A percentile compares a stretch with the other conserved stretches of the same genome.
Evolutionary conservation across 2,329 filamentous ascomycete species (phyloP).

Genomic region (Stemphylium lycopersici): DNA sequence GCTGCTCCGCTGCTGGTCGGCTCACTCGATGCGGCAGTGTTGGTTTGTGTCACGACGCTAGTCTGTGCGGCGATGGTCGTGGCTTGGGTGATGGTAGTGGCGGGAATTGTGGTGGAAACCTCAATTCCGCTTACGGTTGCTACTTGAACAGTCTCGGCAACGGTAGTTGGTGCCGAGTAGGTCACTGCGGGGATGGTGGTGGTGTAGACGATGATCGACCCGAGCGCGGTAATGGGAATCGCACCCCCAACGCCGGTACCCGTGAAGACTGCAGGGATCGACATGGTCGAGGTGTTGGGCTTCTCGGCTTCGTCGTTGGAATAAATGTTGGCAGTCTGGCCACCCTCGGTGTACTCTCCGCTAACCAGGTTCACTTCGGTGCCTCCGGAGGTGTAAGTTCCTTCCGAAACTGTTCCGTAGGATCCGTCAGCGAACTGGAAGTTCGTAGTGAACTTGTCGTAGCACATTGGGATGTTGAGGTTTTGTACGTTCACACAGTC

Average conservation of each 20-base stretch:
- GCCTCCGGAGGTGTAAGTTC: conserved; percentile 51
- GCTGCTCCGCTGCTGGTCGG: conserved; percentile 31
- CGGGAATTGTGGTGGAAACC: conserved; percentile 26
- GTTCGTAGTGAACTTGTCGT: conserved; percentile 60
- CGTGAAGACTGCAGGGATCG: conserved; percentile 55
- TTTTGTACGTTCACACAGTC: conserved; percentile 51
- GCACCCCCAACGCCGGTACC: conserved; percentile 54
- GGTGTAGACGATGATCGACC: conserved; percentile 46
- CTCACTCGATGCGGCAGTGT: conserved; percentile 10
- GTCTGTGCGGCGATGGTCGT: conserved; percentile 33
- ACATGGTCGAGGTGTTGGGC: conserved; percentile 54
- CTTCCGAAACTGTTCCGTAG: conserved; percentile 54
- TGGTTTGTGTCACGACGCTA: conserved; percentile 26
- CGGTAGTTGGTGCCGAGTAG: conserved; percentile 31
- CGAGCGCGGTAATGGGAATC: conserved; percentile 54
- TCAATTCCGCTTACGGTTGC: conserved; percentile 25
- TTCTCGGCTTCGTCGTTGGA: conserved; percentile 42
- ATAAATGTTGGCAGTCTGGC: conserved; percentile 55
- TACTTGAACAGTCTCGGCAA: conserved; percentile 25
- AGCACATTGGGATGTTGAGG: conserved; percentile 57
- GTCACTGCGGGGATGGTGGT: conserved; percentile 39
- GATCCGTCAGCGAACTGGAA: conserved; percentile 56
- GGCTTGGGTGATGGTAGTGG: conserved; percentile 28
- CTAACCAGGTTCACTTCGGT: conserved; percentile 53
- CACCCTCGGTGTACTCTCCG: conserved; percentile 52